These are phyloP conservation scores for Massariosphaeria phaeospora DNA, from an alignment of 495 filamentous ascomycete genomes.

Conservation along the genomic window DNA sequence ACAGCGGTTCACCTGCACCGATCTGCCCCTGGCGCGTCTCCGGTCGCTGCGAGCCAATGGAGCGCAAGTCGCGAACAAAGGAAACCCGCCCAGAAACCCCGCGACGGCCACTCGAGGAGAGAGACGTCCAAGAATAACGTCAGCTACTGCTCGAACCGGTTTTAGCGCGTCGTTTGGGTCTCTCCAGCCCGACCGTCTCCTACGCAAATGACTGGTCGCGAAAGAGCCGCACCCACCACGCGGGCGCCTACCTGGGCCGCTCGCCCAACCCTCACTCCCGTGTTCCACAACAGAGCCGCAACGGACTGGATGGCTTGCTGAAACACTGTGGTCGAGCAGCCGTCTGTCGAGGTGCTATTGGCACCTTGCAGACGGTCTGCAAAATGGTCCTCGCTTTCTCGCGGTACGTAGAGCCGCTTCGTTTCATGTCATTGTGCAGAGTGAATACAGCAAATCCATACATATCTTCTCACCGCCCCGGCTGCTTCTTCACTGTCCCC, in stretches of 20 bases:
- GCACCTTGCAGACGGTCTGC: slow-evolving; percentile 28
- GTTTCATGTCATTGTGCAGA: slow-evolving; percentile 23
- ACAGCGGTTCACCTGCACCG: slow-evolving; percentile 10
- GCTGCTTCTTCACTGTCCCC: slow-evolving; percentile 9
- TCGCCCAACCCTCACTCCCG: slow-evolving; percentile 8
- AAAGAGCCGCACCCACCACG: slow-evolving; percentile 9
- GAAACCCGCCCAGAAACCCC: slow-evolving; percentile 9
- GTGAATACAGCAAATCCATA: slow-evolving; percentile 14
- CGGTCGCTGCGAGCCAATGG: slow-evolving; percentile 14
- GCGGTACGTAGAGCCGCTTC: slow-evolving; percentile 34
- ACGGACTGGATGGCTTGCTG: slow-evolving; percentile 25
- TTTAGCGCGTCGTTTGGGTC: slow-evolving; percentile 25
- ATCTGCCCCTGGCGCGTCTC: slow-evolving; percentile 4
- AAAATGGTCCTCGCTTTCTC: slow-evolving; percentile 30
- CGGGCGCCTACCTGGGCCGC: slow-evolving; percentile 32
- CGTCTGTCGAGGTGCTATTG: slow-evolving; percentile 20
- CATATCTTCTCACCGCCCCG: slow-evolving; percentile 2
- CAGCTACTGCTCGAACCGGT: background rate
- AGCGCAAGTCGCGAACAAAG: slow-evolving; percentile 30
- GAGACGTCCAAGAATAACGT: slow-evolving; percentile 27
- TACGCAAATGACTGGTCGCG: slow-evolving; percentile 32
- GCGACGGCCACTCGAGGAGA: slow-evolving; percentile 26
- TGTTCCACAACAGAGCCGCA: slow-evolving; percentile 34
- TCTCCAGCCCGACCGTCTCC: slow-evolving; percentile 19
- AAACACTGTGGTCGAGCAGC: slow-evolving; percentile 29